Evolutionary conservation across 1,284 basidiomycete genomes (phyloP), one percentile per base, ranked within the genome.

Genomic region (Pseudozyma sp.): DNA sequence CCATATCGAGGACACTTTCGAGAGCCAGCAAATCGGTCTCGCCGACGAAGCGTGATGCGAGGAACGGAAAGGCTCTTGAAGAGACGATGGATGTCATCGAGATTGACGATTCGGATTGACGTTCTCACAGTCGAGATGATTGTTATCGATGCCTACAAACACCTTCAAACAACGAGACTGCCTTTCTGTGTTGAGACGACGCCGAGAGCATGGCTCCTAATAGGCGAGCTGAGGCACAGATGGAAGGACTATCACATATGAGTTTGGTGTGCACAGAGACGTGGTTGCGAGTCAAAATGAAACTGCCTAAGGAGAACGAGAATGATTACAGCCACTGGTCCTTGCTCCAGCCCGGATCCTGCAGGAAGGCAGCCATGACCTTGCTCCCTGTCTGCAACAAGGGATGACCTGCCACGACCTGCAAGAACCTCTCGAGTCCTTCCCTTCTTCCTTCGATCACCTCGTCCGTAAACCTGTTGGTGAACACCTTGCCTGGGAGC

Each of bases 341-440:
- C 62, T 77, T 77, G 40, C 70, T 75, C 76, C 76, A 80, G 17
- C 78, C 79, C n/a, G 75, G 79, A 81, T 88, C 85, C 62, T 99
- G 96, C 48, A 99, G 87, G 87, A 99, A 99, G 7, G 95, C 95
- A 75, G 94, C 95, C 16, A 99, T 88, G 7, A 98, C 94, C 85
- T 98, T 98, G 86, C 93, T 95, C 39, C 96, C 96, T 0, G 96
- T 99, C 93, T 99, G 96, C 24, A 99, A 87, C 64, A 99, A 87
- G 1, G 96, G 96, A 85, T 99, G 97, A 0, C 96, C 97, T 0
- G 96, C 96, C 45, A 99, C 97, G 73, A 98, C 91, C 81, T 93
- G 94, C 80, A 99, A 86, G 87, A 99, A 99, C 43, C 96, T 87
- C 87, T 99, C 96, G 37, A 99, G 87, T 0, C 97, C 96, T 82